A percentile compares a stretch with the other conserved stretches of the same genome.
phyloP scores from a whole-genome alignment of 73 alveolate species.

The Tetrahymena malaccensis region DNA sequence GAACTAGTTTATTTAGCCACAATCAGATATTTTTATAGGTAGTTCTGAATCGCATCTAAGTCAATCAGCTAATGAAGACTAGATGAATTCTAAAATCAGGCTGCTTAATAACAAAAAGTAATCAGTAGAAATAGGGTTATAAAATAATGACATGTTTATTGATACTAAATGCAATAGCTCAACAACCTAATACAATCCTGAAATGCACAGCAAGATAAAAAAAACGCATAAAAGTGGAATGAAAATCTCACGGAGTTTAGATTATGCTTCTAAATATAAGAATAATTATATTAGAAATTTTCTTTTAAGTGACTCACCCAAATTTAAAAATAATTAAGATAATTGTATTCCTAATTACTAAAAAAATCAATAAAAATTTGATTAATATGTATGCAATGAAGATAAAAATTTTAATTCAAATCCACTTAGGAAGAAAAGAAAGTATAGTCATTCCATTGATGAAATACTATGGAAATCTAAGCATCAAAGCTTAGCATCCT shows the following conservation, averaged over 20 bases:
- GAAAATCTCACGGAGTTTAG: neutral
- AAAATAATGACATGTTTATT: neutral
- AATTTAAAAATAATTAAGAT: neutral
- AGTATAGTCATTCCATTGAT: neutral
- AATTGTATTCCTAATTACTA: neutral
- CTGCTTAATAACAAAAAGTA: neutral
- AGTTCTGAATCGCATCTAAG: neutral
- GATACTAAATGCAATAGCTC: neutral
- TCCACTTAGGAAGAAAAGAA: neutral
- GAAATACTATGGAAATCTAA: neutral
- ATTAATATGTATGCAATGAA: neutral
- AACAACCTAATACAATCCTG: neutral
- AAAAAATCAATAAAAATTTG: neutral
- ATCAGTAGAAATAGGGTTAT: neutral
- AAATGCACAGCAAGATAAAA: neutral
- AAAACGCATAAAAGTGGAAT: neutral
- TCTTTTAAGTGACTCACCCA: neutral
- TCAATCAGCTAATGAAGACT: neutral
- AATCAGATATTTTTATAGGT: neutral
- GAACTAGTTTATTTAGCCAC: neutral
- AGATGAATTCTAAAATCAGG: neutral
- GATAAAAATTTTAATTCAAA: neutral
- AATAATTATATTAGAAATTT: neutral
- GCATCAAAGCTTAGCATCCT: neutral
- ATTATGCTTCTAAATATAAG: neutral